These are phyloP conservation scores for Madurella fahalii DNA, from an alignment of 2,329 filamentous ascomycete genomes.

Conservation along the genomic window DNA sequence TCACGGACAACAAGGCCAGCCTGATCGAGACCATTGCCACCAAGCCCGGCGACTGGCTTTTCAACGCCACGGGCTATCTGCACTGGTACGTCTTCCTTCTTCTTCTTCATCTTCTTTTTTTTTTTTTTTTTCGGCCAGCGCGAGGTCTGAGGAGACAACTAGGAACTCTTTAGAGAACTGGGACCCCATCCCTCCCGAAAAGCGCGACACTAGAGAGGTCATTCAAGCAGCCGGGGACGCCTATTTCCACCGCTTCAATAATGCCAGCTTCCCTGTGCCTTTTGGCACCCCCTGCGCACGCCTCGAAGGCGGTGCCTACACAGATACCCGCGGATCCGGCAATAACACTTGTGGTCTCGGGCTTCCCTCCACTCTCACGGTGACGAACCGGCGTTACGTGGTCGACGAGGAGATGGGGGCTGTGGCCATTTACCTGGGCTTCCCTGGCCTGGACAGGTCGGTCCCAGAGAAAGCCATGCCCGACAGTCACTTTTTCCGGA, in stretches of 20 bases:
- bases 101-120: no score
- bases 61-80: constrained; percentile 25
- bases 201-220: constrained; percentile 19
- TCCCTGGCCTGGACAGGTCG: constrained; percentile 24
- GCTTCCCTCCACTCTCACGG: constrained; percentile 22
- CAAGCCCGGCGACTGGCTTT: constrained; percentile 26
- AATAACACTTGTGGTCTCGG: constrained; percentile 22
- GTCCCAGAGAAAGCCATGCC: constrained; percentile 19
- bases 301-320: constrained; percentile 29
- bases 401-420: constrained; percentile 28
- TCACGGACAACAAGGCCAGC: constrained; percentile 25
- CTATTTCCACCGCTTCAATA: constrained; percentile 26
- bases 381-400: constrained; percentile 27
- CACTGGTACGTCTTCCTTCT: constrained; percentile 18
- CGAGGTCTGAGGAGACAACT: no score
- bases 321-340: constrained; percentile 8
- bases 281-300: constrained; percentile 25
- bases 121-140: no score
- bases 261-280: constrained; percentile 21
- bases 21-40: constrained; percentile 25
- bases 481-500: constrained; percentile 27
- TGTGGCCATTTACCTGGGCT: constrained; percentile 26
- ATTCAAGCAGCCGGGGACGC: constrained; percentile 26
- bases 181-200: constrained; percentile 20
- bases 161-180: constrained; percentile 21